Conservation (phyloP, 208 protist genomes). For the Wallacemonas sp. region DNA sequence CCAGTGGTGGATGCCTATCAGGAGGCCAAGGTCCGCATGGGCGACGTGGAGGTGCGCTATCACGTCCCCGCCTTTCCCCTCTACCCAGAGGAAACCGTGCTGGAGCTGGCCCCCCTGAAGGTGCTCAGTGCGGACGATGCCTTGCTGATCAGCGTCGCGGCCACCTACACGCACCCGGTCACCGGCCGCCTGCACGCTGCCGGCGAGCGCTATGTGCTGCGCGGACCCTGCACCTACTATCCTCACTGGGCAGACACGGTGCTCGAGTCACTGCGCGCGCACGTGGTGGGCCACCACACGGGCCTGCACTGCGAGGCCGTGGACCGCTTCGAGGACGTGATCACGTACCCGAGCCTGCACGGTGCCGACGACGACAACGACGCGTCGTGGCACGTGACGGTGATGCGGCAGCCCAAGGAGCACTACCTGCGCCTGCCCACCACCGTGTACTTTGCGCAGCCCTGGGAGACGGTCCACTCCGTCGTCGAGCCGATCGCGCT, state of each 20-base stretch:
- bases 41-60: conserved; percentile 85
- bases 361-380: too few relatives aligned
- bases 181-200: conserved; percentile 27
- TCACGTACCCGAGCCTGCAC: conserved; percentile 32
- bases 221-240: conserved; percentile 74
- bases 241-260: conserved; percentile 68
- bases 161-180: conserved; percentile 51
- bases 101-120: conserved; percentile 46
- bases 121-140: conserved; percentile 62
- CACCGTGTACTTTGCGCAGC: conserved; percentile 68
- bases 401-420: conserved; percentile 57
- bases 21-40: conserved; percentile 84
- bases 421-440: conserved; percentile 59
- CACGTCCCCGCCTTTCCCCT: conserved; percentile 86
- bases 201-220: conserved; percentile 57
- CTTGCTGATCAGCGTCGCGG: conserved; percentile 51
- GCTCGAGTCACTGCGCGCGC: conserved; percentile 34
- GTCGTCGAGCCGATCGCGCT: conserved; percentile 62
- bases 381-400: conserved; percentile 19
- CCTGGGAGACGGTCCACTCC: conserved; percentile 79
- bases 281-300: conserved; percentile 24
- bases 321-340: conserved; percentile 33
- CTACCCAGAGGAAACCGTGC: conserved; percentile 87
- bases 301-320: conserved; percentile 54
- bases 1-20: conserved; percentile 58